phyloP scores from a whole-genome alignment of 2,329 filamentous ascomycete species.

The Phoma sp. region DNA sequence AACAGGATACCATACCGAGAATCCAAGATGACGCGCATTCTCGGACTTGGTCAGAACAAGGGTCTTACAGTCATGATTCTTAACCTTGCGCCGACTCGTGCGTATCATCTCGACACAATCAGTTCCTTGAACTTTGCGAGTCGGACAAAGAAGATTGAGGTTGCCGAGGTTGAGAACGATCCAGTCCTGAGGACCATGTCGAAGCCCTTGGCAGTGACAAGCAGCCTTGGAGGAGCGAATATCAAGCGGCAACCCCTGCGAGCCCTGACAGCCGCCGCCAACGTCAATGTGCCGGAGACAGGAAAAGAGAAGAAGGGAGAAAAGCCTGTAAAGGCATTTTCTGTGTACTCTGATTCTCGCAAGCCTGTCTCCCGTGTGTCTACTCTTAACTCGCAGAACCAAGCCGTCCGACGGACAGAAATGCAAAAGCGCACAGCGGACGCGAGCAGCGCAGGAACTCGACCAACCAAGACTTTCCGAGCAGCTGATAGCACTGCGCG shows the following conservation, averaged over 20 bases:
- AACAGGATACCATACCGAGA: constrained; percentile 87
- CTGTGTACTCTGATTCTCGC: constrained; percentile 76
- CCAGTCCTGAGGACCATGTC: constrained; percentile 69
- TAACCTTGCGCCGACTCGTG: constrained; percentile 87
- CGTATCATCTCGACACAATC: constrained; percentile 91
- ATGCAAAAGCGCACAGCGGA: constrained; percentile 53
- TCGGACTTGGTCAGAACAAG: constrained; percentile 92
- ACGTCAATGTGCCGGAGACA: constrained; percentile 68
- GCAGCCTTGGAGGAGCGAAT: constrained; percentile 43
- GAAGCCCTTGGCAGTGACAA: constrained; percentile 46
- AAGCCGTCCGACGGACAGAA: constrained; percentile 46
- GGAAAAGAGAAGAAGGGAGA: constrained; percentile 58
- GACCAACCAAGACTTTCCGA: constrained; percentile 50
- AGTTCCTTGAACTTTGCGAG: constrained; percentile 96
- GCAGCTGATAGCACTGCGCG: constrained; percentile 44
- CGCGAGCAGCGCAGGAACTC: constrained; percentile 42
- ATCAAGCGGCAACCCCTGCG: constrained; percentile 76
- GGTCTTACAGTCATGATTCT: constrained; percentile 96
- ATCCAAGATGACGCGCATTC: constrained; percentile 95
- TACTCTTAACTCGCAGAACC: constrained; percentile 42
- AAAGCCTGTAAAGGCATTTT: constrained; percentile 83
- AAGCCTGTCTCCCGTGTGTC: constrained; percentile 36
- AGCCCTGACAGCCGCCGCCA: constrained; percentile 76
- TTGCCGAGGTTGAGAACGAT: constrained; percentile 94
- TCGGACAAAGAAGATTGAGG: constrained; percentile 93